These are phyloP conservation scores for Brassica incana DNA, from an alignment of 345 rosid species.

Conservation along the genomic window DNA sequence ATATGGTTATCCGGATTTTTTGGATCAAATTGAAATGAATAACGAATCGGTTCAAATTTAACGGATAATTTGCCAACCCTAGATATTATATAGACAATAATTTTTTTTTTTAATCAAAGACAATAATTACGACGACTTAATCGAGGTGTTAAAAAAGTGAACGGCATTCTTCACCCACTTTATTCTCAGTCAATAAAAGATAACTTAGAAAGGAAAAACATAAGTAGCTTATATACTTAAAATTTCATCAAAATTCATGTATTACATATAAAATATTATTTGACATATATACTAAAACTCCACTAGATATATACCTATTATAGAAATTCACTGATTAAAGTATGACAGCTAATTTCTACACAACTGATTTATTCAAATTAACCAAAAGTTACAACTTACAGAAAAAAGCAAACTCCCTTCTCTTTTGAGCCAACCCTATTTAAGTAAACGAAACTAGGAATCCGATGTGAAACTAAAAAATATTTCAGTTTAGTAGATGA, in stretches of 20 bases:
- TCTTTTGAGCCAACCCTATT: not conserved
- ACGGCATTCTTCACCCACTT: conserved; percentile 11
- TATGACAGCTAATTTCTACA: not conserved
- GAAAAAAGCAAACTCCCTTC: not conserved
- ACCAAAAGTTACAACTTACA: not conserved
- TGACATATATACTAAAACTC: not conserved
- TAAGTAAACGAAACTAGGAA: conserved; percentile 1
- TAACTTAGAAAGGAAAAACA: conserved; percentile 27
- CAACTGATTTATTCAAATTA: not conserved
- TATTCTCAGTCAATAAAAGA: conserved; percentile 28
- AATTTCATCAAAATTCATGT: not conserved
- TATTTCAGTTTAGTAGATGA: not conserved
- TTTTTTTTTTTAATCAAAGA: too few relatives aligned
- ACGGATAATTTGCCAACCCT: too few relatives aligned
- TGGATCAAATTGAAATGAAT: too few relatives aligned
- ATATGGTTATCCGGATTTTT: too few relatives aligned
- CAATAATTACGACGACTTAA: not conserved
- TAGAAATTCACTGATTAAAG: not conserved
- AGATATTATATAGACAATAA: conserved; percentile 6
- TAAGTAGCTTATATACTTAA: conserved; percentile 14
- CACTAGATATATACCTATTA: not conserved
- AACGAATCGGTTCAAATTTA: too few relatives aligned
- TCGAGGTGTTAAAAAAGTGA: conserved; percentile 25
- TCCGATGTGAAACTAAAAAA: not conserved
- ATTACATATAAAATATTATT: not conserved